Evolutionary conservation across 495 filamentous ascomycete species (phyloP).

Genomic region (Margaritispora aquatica): DNA sequence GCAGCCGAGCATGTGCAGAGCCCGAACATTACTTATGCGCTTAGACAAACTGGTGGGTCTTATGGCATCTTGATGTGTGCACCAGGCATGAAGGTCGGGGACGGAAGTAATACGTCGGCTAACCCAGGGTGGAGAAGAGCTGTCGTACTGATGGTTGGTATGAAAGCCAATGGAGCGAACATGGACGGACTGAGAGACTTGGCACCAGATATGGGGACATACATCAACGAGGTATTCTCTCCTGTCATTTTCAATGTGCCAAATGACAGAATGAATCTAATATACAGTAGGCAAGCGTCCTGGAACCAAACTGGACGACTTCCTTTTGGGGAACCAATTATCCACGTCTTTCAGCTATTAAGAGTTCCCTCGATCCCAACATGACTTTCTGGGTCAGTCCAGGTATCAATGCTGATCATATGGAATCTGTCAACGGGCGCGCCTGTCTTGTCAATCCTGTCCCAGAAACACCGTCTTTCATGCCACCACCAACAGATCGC

Average conservation of each 20-base stretch:
- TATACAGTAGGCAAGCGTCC: background rate
- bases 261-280: too few species aligned
- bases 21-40: background rate
- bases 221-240: conserved; percentile 32
- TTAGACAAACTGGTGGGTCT: background rate
- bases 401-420: conserved; percentile 33
- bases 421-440: background rate
- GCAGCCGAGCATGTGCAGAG: background rate
- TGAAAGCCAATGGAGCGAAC: background rate
- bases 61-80: background rate
- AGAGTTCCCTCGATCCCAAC: conserved; percentile 49
- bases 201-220: conserved; percentile 12
- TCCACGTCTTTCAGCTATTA: conserved; percentile 36
- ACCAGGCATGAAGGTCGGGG: background rate
- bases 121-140: background rate
- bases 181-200: conserved; percentile 7
- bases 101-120: background rate
- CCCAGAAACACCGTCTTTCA: background rate
- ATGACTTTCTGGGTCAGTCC: conserved; percentile 52
- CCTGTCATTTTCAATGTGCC: background rate
- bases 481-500: background rate
- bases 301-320: conserved; percentile 41
- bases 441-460: background rate
- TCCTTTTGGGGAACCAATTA: conserved; percentile 49
- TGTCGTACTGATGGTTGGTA: background rate